These are phyloP conservation scores for Talaromyces sp. DNA, from an alignment of 2,329 filamentous ascomycete genomes.

Conservation along the genomic window DNA sequence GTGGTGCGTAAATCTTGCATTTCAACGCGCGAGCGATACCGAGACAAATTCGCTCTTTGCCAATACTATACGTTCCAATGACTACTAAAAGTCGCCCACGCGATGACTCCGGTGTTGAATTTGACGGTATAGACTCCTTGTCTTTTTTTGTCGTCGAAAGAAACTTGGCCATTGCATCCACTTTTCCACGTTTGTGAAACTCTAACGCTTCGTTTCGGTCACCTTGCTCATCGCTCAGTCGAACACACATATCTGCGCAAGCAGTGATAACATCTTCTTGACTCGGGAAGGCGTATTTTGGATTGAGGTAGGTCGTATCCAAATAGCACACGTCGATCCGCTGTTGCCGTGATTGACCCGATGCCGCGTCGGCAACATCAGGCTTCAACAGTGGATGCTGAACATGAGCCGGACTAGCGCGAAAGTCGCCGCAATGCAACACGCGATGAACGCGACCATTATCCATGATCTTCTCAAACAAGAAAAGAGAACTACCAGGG, in stretches of 20 bases:
- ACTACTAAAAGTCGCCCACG: slow-evolving; percentile 71
- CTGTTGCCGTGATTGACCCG: slow-evolving; percentile 70
- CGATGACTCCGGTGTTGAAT: slow-evolving; percentile 11
- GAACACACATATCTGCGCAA: slow-evolving; percentile 82
- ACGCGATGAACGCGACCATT: slow-evolving; percentile 67
- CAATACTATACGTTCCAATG: slow-evolving; percentile 95
- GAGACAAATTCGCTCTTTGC: slow-evolving; percentile 92
- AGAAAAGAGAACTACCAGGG: slow-evolving; percentile 85
- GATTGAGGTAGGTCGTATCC: slow-evolving; percentile 94
- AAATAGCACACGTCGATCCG: slow-evolving; percentile 94
- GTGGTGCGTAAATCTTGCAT: slow-evolving; percentile 83
- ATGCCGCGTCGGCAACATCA: slow-evolving; percentile 63
- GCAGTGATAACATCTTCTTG: slow-evolving; percentile 83
- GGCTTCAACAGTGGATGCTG: slow-evolving; percentile 76
- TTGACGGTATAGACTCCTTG: slow-evolving; percentile 27
- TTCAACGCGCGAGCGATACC: slow-evolving; percentile 81
- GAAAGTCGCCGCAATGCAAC: slow-evolving; percentile 91
- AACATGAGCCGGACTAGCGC: slow-evolving; percentile 80
- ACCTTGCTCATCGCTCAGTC: slow-evolving; percentile 61
- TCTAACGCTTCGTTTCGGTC: slow-evolving; percentile 55
- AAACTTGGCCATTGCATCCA: slow-evolving; percentile 60
- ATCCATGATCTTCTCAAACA: slow-evolving; percentile 77
- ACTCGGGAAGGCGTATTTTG: slow-evolving; percentile 87
- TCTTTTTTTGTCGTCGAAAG: slow-evolving; percentile 45
- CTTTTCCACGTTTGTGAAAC: slow-evolving; percentile 50